Evolutionary conservation across 2,329 filamentous ascomycete genomes (phyloP), one percentile per base, ranked within the genome.

Genomic region (Epichloe hybrida): DNA sequence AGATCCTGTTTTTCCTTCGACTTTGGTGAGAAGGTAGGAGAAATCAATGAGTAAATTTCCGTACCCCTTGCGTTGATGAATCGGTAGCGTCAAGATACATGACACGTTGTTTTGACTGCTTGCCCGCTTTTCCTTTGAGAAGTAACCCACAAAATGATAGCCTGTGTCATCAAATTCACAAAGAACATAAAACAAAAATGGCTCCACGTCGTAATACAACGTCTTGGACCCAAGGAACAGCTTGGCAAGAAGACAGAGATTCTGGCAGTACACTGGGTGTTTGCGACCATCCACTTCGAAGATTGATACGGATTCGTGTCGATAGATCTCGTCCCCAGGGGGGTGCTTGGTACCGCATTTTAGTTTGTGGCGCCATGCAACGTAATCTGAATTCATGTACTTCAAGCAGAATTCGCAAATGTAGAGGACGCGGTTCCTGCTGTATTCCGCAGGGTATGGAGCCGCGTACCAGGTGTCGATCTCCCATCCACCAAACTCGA

Each of bases 401-500:
- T 97, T 98, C 53, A 98, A 75, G 65, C 93, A 98, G 67, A 97
- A 98, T 66, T 98, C 94, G 74, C 93, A 98, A 56, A 98, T 97
- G 68, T 95, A 97, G n/a, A 98, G 77, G 38, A 95, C 86, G 34
- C 88, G 84, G 64, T 98, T 97, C 56, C 91, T 83, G 65, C 89
- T 97, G 72, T 98, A 98, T 68, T 98, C 93, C 64, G 96, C 93
- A 0, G 93, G 93, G 64, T 98, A 98, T 12, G 93, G 94, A 39
- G 93, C 93, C 34, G 93, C 91, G 69, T 98, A 96, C 90, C 93
- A 97, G 3, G 93, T 98, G 64, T 98, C 93, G 59, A 98, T 98
- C 66, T 98, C 93, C 76, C 86, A 94, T 48, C 89, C 88, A 44
- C 93, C 93, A 69, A 98, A 97, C 61, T 95, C 93, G 70, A 98